Evolutionary conservation across 106 monocot genomes (phyloP), one percentile per base, ranked within the genome.

Genomic region (Posidonia australis): DNA sequence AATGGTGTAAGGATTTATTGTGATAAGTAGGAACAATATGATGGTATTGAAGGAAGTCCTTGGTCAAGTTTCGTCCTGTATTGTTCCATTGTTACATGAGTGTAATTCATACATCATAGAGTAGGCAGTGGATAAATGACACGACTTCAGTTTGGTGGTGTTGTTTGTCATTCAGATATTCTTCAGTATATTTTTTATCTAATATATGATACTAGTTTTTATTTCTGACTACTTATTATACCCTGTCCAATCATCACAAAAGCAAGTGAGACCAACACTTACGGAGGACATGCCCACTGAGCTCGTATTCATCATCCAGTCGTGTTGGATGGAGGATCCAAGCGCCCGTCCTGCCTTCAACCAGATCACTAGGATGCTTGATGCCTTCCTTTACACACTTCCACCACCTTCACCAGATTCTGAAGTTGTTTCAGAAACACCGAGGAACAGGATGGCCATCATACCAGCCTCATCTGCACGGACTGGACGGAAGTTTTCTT

Each of bases 311-410:
- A 72, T 94, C 10, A 76, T 94, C 32, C 86, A 84, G 54, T 94
- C 93, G 10, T 94, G 93, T 57, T 94, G 93, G 93, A 78, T 82
- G 0, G 93, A 94, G 71, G 93, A 94, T 44, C 86, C 93, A 11
- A 80, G 62, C 28, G 46, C 70, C 21, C 77, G 93, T 19, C 93
- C 93, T 1, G 78, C 80, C 67, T 94, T 94, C 82, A 76, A 73
- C 68, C 93, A 94, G 76, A 84, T 94, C 53, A 84, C 84, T 29
- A 78, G 84, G 30, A 89, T 86, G 85, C 84, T 94, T 32, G 69
- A 74, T 46, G 70, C 79, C 5, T 86, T 86, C 70, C 86, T 86
- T 24, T 81, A 70, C 62, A 76, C 77, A 1, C 75, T 93, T 13
- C 72, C 89, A 20, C 80, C 81, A 14, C 70, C 80, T 17, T 77